Conservation (phyloP, 805 yeast genomes). For the Barnettozyma pratensis region DNA sequence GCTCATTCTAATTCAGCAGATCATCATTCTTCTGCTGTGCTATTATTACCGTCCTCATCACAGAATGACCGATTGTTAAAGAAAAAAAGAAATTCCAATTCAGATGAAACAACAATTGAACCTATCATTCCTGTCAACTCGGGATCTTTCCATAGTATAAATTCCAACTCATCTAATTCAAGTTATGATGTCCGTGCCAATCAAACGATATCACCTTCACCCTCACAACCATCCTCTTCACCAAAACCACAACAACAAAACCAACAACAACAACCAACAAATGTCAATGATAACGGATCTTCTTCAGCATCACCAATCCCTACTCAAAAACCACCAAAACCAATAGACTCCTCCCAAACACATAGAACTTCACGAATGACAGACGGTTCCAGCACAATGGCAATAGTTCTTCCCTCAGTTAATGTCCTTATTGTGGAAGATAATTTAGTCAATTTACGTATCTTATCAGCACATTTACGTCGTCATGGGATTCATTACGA, state of each 20-base stretch:
- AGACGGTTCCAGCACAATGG: constrained; percentile 27
- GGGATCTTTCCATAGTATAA: not conserved
- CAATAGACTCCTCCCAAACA: not conserved
- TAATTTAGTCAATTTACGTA: constrained; percentile 88
- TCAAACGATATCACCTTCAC: not conserved
- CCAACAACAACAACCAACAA: not conserved
- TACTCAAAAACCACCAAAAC: not conserved
- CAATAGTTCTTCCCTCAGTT: constrained; percentile 78
- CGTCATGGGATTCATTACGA: constrained; percentile 80
- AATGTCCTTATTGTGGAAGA: constrained; percentile 94
- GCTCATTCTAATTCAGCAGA: constrained; percentile 8
- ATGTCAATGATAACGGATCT: not conserved
- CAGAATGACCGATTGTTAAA: not conserved
- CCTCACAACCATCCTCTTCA: not conserved
- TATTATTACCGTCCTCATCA: constrained; percentile 19
- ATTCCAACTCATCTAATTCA: not conserved
- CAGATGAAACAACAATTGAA: not conserved
- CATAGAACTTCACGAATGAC: constrained; percentile 1
- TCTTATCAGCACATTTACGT: constrained; percentile 81
- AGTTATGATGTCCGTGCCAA: not conserved
- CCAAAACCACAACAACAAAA: not conserved
- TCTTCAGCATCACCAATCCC: not conserved
- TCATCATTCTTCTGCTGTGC: constrained; percentile 22
- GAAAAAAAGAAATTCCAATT: not conserved
- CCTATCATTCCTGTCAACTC: not conserved